Evolutionary conservation across 495 filamentous ascomycete species (phyloP).

Genomic region (Neurospora discreta): DNA sequence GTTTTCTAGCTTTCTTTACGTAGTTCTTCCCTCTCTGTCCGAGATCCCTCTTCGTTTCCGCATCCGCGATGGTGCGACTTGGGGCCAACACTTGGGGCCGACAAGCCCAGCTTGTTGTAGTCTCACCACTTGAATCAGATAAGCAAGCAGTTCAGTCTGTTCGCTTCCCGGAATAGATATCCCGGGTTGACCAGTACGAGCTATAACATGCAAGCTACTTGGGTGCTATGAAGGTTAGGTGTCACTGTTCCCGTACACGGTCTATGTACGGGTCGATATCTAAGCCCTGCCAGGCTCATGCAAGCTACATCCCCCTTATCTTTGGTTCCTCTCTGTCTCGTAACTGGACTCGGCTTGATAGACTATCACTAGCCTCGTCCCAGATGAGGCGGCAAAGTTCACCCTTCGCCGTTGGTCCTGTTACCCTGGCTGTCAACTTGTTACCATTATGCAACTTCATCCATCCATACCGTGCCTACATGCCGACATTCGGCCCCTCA

Average conservation of each 20-base stretch:
- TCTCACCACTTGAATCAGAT: not conserved
- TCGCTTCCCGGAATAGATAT: not conserved
- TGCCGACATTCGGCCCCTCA: conserved; percentile 12
- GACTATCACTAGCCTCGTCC: not conserved
- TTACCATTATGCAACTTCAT: not conserved
- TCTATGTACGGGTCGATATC: not conserved
- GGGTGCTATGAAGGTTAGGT: not conserved
- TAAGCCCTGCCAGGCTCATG: not conserved
- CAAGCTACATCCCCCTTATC: not conserved
- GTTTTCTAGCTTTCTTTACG: not conserved
- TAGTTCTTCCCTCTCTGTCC: not conserved
- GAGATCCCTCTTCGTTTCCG: not conserved
- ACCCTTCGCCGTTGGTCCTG: not conserved
- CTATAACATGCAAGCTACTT: not conserved
- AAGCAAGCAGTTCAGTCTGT: not conserved
- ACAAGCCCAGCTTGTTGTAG: not conserved
- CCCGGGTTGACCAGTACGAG: not conserved
- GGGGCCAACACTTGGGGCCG: not conserved
- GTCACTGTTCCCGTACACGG: not conserved
- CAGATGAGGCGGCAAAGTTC: not conserved
- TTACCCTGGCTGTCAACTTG: not conserved
- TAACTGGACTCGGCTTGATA: not conserved
- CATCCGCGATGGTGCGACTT: not conserved
- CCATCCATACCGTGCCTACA: conserved; percentile 1
- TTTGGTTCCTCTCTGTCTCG: not conserved